Conservation (phyloP, 805 yeast species). For the Hanseniaspora valbyensis region DNA sequence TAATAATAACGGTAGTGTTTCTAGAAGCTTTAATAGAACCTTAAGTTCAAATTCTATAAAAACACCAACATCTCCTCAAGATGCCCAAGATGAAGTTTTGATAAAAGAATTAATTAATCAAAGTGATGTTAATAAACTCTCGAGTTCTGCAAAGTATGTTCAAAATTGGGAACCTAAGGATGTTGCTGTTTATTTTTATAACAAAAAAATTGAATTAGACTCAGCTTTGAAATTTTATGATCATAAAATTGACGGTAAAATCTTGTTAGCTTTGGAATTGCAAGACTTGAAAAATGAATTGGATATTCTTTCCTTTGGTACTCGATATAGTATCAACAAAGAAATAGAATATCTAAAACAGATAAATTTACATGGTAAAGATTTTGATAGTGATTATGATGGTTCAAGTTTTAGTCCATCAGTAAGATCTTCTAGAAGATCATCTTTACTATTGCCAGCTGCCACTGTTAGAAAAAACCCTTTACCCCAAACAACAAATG, state of each 20-base stretch:
- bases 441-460: constrained; percentile 33
- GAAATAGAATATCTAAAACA: constrained; percentile 62
- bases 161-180: constrained; percentile 73
- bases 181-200: constrained; percentile 66
- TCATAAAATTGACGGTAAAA: constrained; percentile 83
- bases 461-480: constrained; percentile 24
- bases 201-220: constrained; percentile 58
- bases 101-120: constrained; percentile 1
- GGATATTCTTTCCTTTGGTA: constrained; percentile 87
- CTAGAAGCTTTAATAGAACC: constrained; percentile 1
- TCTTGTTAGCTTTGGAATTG: constrained; percentile 73
- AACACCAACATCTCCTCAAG: neutral
- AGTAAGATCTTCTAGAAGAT: constrained; percentile 19
- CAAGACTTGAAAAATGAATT: constrained; percentile 71
- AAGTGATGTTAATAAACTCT: constrained; percentile 25
- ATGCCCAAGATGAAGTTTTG: constrained; percentile 14
- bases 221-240: constrained; percentile 71
- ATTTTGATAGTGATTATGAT: neutral
- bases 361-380: neutral
- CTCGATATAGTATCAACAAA: constrained; percentile 81
- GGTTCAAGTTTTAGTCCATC: constrained; percentile 13
- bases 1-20: neutral
- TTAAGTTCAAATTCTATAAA: neutral
- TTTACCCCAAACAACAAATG: constrained; percentile 5
- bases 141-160: constrained; percentile 42